These are phyloP conservation scores for Wakefieldia striispora DNA, from an alignment of 768 basidiomycete species.

Conservation along the genomic window DNA sequence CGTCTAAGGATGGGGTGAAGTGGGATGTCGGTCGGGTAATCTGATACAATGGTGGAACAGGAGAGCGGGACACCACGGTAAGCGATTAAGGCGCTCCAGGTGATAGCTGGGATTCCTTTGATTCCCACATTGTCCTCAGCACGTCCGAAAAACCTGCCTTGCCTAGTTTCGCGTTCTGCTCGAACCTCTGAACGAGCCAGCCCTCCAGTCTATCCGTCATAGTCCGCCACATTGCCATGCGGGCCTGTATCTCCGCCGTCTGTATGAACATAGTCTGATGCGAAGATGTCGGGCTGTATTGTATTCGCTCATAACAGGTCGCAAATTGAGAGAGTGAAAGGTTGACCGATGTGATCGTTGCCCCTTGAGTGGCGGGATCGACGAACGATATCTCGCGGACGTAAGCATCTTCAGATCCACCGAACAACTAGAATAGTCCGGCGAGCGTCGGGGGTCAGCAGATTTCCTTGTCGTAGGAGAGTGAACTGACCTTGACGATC, in stretches of 20 bases:
- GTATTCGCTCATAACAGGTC: conserved; percentile 87
- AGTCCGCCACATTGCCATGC: conserved; percentile 76
- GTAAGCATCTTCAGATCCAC: conserved; percentile 91
- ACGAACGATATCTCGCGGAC: conserved; percentile 94
- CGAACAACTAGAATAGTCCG: conserved; percentile 60
- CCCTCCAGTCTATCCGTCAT: conserved; percentile 81
- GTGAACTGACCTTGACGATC: conserved; percentile 82
- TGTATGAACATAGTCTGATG: conserved; percentile 75
- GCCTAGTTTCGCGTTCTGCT: conserved; percentile 88
- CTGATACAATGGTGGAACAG: conserved; percentile 4
- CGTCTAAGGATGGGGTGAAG: conserved; percentile 22
- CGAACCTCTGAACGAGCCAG: conserved; percentile 86
- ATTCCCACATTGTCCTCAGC: conserved; percentile 72
- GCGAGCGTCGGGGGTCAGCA: conserved; percentile 2
- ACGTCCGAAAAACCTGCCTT: conserved; percentile 91
- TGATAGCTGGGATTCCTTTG: conserved; percentile 51
- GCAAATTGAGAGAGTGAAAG: conserved; percentile 94
- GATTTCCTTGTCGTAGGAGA: conserved; percentile 2
- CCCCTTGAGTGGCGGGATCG: conserved; percentile 76
- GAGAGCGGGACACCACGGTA: not conserved
- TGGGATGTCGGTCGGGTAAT: conserved; percentile 2
- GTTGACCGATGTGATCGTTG: conserved; percentile 89
- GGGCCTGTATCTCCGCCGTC: conserved; percentile 89
- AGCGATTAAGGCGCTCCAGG: conserved; percentile 27
- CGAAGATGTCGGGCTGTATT: conserved; percentile 69